phyloP scores from a whole-genome alignment of 768 basidiomycete species.

The Boletus reticuloceps region DNA sequence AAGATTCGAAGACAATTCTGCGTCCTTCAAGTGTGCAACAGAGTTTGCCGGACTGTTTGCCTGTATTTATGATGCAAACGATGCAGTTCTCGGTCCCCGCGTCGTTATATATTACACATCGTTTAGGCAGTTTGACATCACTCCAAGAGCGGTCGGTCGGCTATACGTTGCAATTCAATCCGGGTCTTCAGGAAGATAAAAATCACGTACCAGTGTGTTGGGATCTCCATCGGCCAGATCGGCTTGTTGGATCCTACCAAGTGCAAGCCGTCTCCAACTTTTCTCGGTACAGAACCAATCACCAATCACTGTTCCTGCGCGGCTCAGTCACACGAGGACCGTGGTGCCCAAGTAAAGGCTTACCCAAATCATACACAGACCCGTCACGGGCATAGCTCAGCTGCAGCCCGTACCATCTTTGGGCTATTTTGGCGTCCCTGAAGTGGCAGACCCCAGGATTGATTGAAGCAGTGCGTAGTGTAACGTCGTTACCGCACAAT shows the following conservation, averaged over 20 bases:
- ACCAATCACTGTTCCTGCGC: neutral
- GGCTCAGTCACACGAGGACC: neutral
- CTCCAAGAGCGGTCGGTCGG: neutral
- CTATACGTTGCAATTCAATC: neutral
- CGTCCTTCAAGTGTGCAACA: neutral
- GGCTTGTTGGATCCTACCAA: constrained; percentile 3
- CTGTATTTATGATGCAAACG: neutral
- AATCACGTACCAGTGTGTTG: neutral
- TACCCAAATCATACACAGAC: neutral
- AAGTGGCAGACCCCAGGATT: constrained; percentile 1
- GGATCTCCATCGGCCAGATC: neutral
- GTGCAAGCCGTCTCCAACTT: constrained; percentile 5
- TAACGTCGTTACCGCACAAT: neutral
- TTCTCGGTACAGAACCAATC: neutral
- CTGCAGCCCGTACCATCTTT: constrained; percentile 4
- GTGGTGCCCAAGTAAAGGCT: neutral
- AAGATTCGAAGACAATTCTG: neutral
- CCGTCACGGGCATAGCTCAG: constrained; percentile 1
- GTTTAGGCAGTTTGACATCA: neutral
- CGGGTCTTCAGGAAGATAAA: neutral
- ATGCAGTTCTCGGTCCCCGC: neutral
- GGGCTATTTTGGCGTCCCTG: neutral
- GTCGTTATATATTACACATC: neutral
- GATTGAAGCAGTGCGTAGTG: neutral
- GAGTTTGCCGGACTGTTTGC: neutral